Evolutionary conservation across 202 grass and related monocot genomes (phyloP), one percentile per base, ranked within the genome.

Genomic region (Setaria viridis): DNA sequence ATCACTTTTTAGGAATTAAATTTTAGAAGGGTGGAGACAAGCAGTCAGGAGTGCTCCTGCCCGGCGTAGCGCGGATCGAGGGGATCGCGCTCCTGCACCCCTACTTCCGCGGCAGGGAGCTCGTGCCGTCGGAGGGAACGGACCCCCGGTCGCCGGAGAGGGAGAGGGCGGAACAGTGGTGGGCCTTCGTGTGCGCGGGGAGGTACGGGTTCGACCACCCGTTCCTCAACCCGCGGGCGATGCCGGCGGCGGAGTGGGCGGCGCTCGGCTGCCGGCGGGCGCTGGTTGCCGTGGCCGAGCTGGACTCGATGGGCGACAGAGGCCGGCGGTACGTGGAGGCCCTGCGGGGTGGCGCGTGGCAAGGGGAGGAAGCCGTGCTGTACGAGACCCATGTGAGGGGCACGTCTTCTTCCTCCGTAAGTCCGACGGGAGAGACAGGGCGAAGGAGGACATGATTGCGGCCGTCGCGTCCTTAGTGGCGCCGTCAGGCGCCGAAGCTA

Each of bases 351-450:
- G 85, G 86, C 83, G 80, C 74, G 25, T 91, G 89, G 89, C 17
- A 4, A 1, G 92, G 86, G 8, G 80, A 88, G 43, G 84, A 85
- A 54, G 85, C 66, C 55, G 46, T 80, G 86, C 48, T 92, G 87
- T 85, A 80, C 66, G 84, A 91, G 71, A 87, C 80, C 32, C 16
- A 25, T 88, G 88, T 20, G 88, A 89, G 77, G 83, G 85, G 1
- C 88, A 93, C 25, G 90, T 86, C 0, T 91, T 87, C 75, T 93
- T 87, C 63, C 59, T 62, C 59, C 59, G 49, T 2, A 19, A 9
- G 3, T 34, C 15, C 9, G 16, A 74, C 49, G 7, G 16, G 32
- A 12, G 48, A 2, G 72, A 49, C 49, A 74, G 2, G 69, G 5
- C 21, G 45, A 32, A 32, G 11, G 25, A 72, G 21, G 12, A 50